phyloP scores from a whole-genome alignment of 768 basidiomycete genomes.

The Pisolithus marmoratus region DNA sequence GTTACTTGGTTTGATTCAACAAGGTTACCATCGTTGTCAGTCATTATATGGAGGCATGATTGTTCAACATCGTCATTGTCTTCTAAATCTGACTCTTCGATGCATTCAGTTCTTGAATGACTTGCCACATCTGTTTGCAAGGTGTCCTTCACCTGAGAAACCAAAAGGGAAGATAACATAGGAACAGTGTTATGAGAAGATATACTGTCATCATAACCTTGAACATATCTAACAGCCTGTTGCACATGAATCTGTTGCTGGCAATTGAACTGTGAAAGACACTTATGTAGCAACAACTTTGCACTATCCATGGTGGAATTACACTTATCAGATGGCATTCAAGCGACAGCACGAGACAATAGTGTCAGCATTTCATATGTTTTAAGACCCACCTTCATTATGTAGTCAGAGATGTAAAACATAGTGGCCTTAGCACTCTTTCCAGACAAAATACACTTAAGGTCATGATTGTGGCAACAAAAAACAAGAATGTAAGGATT shows the following conservation, averaged over 20 bases:
- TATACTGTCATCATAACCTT: constrained; percentile 13
- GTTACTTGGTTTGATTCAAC: background rate
- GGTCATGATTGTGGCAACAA: constrained; percentile 31
- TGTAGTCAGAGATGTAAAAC: constrained; percentile 33
- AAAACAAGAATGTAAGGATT: constrained; percentile 31
- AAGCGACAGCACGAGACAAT: constrained; percentile 19
- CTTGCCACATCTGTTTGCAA: too few relatives aligned
- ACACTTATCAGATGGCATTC: background rate
- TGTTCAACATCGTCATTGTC: background rate
- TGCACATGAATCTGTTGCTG: constrained; percentile 32
- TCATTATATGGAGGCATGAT: background rate
- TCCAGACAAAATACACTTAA: constrained; percentile 31
- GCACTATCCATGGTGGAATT: background rate
- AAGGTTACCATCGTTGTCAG: background rate
- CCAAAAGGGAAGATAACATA: background rate
- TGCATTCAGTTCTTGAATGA: too few relatives aligned
- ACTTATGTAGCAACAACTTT: constrained; percentile 25
- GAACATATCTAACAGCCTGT: constrained; percentile 27
- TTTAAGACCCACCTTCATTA: constrained; percentile 28
- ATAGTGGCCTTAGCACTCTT: constrained; percentile 30
- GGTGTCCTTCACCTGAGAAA: background rate
- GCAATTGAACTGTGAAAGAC: constrained; percentile 22
- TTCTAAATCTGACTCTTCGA: too few relatives aligned
- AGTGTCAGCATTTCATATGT: constrained; percentile 20
- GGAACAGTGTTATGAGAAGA: background rate